Percentiles rank a stretch among this genome's conserved stretches.
These are phyloP conservation scores for Candida pseudofarinosa DNA, from an alignment of 805 yeast genomes.

Conservation along the genomic window DNA sequence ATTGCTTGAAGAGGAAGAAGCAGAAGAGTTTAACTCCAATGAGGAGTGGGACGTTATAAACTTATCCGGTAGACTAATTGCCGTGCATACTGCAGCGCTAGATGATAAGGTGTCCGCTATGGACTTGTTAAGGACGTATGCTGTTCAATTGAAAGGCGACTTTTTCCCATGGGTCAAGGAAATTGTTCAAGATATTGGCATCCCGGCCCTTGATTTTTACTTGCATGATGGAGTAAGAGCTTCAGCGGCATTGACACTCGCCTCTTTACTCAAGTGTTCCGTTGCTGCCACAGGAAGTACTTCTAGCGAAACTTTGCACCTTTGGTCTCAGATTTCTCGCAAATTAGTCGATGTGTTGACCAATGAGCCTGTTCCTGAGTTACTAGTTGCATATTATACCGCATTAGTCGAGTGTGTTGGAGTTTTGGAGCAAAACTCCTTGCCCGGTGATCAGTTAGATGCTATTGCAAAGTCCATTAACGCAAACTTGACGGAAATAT, in stretches of 20 bases:
- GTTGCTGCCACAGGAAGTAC: constrained; percentile 53
- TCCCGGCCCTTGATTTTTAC: constrained; percentile 88
- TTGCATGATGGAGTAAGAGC: constrained; percentile 93
- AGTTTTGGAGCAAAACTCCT: constrained; percentile 60
- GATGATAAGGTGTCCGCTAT: constrained; percentile 94
- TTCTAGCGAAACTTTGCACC: constrained; percentile 55
- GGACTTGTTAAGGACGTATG: constrained; percentile 80
- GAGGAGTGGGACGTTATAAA: constrained; percentile 96
- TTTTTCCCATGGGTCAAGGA: constrained; percentile 82
- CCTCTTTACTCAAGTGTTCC: constrained; percentile 66
- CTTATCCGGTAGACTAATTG: constrained; percentile 86
- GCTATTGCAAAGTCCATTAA: constrained; percentile 57
- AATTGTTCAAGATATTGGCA: constrained; percentile 69
- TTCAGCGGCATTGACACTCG: constrained; percentile 81
- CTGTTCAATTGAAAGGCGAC: constrained; percentile 74
- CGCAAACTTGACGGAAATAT: constrained; percentile 60
- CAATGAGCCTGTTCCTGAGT: constrained; percentile 79
- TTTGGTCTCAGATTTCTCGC: constrained; percentile 70
- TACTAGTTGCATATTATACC: constrained; percentile 72
- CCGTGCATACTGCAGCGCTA: constrained; percentile 88
- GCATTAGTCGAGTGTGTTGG: constrained; percentile 65
- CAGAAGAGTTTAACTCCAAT: constrained; percentile 72
- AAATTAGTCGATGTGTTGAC: constrained; percentile 65
- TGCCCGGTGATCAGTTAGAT: constrained; percentile 52
- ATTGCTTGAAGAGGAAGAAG: constrained; percentile 83